Base-by-base conservation (phyloP, 2,329 filamentous ascomycete species). In the Fusarium solani-melongenae region DNA sequence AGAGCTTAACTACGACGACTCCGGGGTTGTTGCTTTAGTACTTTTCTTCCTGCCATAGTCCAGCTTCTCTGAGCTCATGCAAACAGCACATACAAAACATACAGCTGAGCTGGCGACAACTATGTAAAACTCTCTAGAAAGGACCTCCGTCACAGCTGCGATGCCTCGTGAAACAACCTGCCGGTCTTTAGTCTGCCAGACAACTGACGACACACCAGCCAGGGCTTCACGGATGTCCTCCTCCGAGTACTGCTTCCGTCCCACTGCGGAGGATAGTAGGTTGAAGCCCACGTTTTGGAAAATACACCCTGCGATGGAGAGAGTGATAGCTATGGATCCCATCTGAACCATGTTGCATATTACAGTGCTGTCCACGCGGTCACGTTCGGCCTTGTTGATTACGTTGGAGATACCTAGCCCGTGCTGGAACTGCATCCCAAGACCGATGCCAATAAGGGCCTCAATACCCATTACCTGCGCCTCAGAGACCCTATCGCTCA, bases 271-370 rank as follows among this genome's bases (percentile, higher is more conserved):
- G 12, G 36, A 39, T 31, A 62, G n/a, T 10, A 63, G 27, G 6
- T 38, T 41, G n/a, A 63, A 44, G 5, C 49, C 49, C 33, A 29
- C 27, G 3, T 57, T 63, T 4, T 63, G 27, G 15, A 57, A 63
- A 15, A 63, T 27, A 5, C 49, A 29, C 0, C 64, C 70, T 7
- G 64, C 64, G 2, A 60, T 41, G 29, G 65, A 63, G 17, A 72
- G 62, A 5, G 64, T 62, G 24, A 70, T 44, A 5, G 64, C 64
- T 20, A 72, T 65, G 6, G 67, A 62, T 6, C 75, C 79, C 56
- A 83, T 75, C 73, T 82, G 80, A 29, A 76, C 76, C 72, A 83
- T 77, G 70, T 80, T 82, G 66, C 80, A 79, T n/a, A 83, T 65
- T 0, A 79, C 77, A 12, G 79, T 70, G 49, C 76, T 76, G 65